Percentiles rank a stretch among this genome's conserved stretches.
Conservation (phyloP, 805 yeast genomes). For the Sugiyamaella marilandica region DNA sequence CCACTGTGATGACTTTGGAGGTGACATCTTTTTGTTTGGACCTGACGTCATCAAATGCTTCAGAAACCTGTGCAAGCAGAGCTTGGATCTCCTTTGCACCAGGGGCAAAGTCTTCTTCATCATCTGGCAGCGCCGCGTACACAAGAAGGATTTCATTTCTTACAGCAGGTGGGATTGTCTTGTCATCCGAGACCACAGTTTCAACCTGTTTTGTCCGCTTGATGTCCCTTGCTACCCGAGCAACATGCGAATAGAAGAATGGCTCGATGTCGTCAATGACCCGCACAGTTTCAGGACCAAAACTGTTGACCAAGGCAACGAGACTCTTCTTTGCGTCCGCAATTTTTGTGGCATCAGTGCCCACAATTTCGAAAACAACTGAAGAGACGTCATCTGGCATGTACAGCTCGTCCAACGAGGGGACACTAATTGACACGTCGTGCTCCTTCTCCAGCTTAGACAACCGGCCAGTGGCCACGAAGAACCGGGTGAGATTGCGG, state of each 20-base stretch:
- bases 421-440: conserved; percentile 44
- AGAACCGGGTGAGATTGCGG: conserved; percentile 62
- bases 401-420: conserved; percentile 44
- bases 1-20: conserved; percentile 47
- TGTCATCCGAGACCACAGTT: conserved; percentile 41
- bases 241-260: conserved; percentile 49
- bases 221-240: conserved; percentile 21
- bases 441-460: conserved; percentile 39
- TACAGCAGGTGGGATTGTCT: conserved; percentile 5
- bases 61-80: conserved; percentile 51
- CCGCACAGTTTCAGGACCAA: conserved; percentile 61
- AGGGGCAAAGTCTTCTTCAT: conserved; percentile 64
- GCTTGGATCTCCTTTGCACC: conserved; percentile 53
- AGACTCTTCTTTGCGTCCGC: conserved; percentile 68
- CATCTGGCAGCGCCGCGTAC: conserved; percentile 40
- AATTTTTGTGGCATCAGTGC: conserved; percentile 44
- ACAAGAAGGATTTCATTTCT: conserved; percentile 48
- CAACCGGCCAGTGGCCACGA: conserved; percentile 34
- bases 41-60: conserved; percentile 54
- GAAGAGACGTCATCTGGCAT: conserved; percentile 33
- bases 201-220: conserved; percentile 43
- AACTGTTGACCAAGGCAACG: conserved; percentile 65
- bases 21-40: conserved; percentile 51
- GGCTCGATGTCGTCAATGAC: conserved; percentile 61
- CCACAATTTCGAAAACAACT: conserved; percentile 61